Evolutionary conservation across 1,284 basidiomycete species (phyloP).

Genomic region (Fomitiporia mediterranea): DNA sequence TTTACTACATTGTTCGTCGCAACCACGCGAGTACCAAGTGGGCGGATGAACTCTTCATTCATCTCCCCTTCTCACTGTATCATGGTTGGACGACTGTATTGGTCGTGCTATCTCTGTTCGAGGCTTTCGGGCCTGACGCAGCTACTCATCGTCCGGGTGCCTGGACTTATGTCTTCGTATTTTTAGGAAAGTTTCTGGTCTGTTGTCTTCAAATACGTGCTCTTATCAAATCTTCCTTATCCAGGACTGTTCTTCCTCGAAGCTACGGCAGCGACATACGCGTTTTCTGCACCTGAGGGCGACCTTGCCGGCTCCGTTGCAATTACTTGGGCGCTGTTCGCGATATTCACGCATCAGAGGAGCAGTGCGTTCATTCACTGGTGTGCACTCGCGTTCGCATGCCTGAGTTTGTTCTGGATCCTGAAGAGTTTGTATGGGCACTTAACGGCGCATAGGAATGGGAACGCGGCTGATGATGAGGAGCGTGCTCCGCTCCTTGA

Average conservation of each 20-base stretch:
- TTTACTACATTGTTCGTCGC: slow-evolving; percentile 91
- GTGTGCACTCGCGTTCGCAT: slow-evolving; percentile 81
- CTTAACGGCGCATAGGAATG: slow-evolving; percentile 37
- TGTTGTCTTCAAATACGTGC: too few species aligned
- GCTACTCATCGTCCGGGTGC: slow-evolving; percentile 63
- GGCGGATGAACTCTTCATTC: slow-evolving; percentile 76
- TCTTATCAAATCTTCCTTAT: too few species aligned
- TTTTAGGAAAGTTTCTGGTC: too few species aligned
- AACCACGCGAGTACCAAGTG: slow-evolving; percentile 61
- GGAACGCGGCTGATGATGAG: slow-evolving; percentile 70
- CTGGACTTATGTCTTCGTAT: slow-evolving; percentile 92
- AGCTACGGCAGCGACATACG: slow-evolving; percentile 88
- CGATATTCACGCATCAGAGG: slow-evolving; percentile 73
- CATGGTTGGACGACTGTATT: slow-evolving; percentile 95
- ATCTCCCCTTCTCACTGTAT: slow-evolving; percentile 88
- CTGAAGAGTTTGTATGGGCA: slow-evolving; percentile 64
- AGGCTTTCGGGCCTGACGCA: slow-evolving; percentile 85
- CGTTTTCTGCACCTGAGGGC: slow-evolving; percentile 84
- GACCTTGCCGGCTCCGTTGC: slow-evolving; percentile 87
- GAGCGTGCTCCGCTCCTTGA: slow-evolving; percentile 76
- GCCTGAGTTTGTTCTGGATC: slow-evolving; percentile 82
- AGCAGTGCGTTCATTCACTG: slow-evolving; percentile 77
- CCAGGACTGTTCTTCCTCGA: slow-evolving; percentile 93
- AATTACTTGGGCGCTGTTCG: slow-evolving; percentile 80
- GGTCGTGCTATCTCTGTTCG: slow-evolving; percentile 83